A percentile compares a stretch with the other conserved stretches of the same genome.
phyloP scores from a whole-genome alignment of 2,329 filamentous ascomycete species.

The Pseudogymnoascus sp. region DNA sequence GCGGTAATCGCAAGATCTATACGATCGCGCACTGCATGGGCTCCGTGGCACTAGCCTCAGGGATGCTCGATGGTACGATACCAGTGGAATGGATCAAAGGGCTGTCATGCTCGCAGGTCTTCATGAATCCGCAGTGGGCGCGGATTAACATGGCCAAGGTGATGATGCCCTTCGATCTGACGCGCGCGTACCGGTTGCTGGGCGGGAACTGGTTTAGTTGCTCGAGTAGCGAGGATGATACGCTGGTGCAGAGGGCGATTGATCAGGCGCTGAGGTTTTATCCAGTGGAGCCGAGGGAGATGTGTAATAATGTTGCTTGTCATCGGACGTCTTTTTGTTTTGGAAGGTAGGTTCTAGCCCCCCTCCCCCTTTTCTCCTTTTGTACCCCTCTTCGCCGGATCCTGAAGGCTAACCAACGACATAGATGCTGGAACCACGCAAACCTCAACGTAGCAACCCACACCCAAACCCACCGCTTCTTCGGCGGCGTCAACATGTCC shows the following conservation, averaged over 20 bases:
- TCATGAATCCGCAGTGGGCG: constrained; percentile 55
- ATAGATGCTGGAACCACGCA: constrained; percentile 48
- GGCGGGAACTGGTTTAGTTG: constrained; percentile 50
- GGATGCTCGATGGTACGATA: constrained; percentile 55
- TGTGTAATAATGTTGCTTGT: constrained; percentile 54
- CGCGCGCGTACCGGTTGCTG: constrained; percentile 40
- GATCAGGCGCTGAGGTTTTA: constrained; percentile 52
- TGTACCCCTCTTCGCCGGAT: background rate
- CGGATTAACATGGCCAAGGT: constrained; percentile 50
- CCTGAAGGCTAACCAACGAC: background rate
- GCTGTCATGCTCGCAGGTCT: constrained; percentile 52
- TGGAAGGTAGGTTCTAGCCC: constrained; percentile 39
- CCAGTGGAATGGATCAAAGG: constrained; percentile 49
- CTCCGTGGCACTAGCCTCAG: constrained; percentile 48
- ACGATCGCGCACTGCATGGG: constrained; percentile 57
- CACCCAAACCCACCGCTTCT: constrained; percentile 51
- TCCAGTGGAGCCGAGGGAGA: constrained; percentile 45
- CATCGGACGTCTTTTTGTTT: constrained; percentile 54
- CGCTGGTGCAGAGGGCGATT: constrained; percentile 41
- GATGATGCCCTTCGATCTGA: constrained; percentile 33
- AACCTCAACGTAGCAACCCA: constrained; percentile 62
- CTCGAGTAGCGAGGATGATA: constrained; percentile 38
- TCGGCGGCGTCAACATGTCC: constrained; percentile 55
- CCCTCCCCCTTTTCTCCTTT: background rate
- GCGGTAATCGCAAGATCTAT: constrained; percentile 40